Conservation (phyloP, 2,329 filamentous ascomycete genomes). For the Tricladium varicosporioides region DNA sequence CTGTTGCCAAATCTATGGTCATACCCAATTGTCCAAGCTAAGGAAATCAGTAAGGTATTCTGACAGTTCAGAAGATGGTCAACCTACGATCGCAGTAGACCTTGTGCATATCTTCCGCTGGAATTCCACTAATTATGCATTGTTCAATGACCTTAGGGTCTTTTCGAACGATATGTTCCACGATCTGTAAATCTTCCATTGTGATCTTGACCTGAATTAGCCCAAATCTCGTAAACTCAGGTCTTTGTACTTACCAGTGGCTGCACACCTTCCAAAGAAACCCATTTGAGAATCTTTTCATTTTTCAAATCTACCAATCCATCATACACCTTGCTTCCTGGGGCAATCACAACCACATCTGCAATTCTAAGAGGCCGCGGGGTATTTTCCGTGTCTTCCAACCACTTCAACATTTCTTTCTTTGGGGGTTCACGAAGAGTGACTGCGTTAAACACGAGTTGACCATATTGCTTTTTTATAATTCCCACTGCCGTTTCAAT, state of each 20-base stretch:
- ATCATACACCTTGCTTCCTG: slow-evolving; percentile 78
- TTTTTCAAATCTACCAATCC: slow-evolving; percentile 72
- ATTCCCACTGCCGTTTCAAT: slow-evolving; percentile 70
- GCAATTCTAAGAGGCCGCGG: slow-evolving; percentile 69
- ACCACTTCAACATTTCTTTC: slow-evolving; percentile 77
- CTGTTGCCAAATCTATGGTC: slow-evolving; percentile 83
- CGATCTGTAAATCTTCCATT: slow-evolving; percentile 82
- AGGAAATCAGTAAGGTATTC: slow-evolving; percentile 15
- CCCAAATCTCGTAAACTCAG: background rate
- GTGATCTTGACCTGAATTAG: slow-evolving; percentile 60
- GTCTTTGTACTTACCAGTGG: slow-evolving; percentile 63
- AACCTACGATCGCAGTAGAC: slow-evolving; percentile 83
- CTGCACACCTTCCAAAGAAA: slow-evolving; percentile 72
- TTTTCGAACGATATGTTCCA: slow-evolving; percentile 72
- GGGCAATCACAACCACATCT: slow-evolving; percentile 79
- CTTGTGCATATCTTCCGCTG: slow-evolving; percentile 84
- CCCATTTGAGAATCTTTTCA: slow-evolving; percentile 70
- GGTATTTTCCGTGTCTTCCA: slow-evolving; percentile 59
- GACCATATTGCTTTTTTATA: slow-evolving; percentile 66
- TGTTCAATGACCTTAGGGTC: slow-evolving; percentile 89
- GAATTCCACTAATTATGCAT: slow-evolving; percentile 78
- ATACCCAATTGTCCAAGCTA: slow-evolving; percentile 90
- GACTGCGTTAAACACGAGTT: slow-evolving; percentile 83
- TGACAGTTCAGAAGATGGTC: background rate
- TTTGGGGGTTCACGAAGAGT: slow-evolving; percentile 84